Base-by-base conservation (phyloP, 208 protist species). In the Balamuthia mandrillaris region DNA sequence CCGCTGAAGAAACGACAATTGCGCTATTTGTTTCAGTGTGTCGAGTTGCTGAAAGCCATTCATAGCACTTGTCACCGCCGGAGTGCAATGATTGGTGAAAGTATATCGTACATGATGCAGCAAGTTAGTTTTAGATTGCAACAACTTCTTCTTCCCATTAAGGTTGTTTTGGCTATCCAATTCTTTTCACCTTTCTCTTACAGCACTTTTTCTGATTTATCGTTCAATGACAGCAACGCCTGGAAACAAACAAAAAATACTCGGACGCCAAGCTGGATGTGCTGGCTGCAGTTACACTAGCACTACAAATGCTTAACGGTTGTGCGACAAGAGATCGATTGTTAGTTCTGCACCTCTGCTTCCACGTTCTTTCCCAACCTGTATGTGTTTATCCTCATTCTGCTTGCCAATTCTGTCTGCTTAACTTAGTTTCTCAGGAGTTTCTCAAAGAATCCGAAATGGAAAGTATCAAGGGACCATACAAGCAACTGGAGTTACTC, bases 31-130 rank as follows among this genome's bases (percentile, higher is more conserved):
- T 92, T 93, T 41, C 87, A 92, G 18, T 92, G 91, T 12, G 86
- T 96, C 2, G 91, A 97, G 86, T 84, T 97, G 87, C 88, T 97
- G 6, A 95, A 96, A 86, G 91, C 94, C 65, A 95, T 98, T 10
- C 88, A 95, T 12, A 63, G 84, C 21, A 95, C 94, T 1, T 97
- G 93, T 85, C 94, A 97, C 86, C 81, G 77, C 63, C 94, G 95
- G 49, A 91, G 87, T 41, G 88, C 89, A 21, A 86, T 95, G 41
- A 90, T 97, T 37, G 95, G 92, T n/a, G 70, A 94, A 7, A 52
- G 88, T 14, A 93, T 96, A 21, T 86, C 89, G 35, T 51, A 93
- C 24, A 87, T 97, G 60, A 82, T 89, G 39, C 90, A 95, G 66
- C 93, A 94, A 29, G 91, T 96, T 65, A 88, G 85, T 24, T 92